Evolutionary conservation across 345 rosid species (phyloP).

Genomic region (Aquilaria sinensis): DNA sequence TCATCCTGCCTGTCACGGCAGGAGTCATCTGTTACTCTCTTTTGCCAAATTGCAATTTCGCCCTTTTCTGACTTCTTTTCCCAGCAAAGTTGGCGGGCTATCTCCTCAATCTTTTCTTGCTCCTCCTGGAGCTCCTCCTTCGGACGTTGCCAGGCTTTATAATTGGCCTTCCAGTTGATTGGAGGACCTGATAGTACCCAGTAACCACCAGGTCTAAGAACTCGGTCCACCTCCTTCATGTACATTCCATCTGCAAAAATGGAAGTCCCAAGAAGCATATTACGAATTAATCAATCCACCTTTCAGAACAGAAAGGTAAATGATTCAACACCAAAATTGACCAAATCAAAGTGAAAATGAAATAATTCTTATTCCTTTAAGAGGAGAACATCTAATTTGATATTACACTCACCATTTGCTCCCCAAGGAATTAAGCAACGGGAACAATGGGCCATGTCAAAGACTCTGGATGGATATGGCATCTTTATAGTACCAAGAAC

Average conservation of each 20-base stretch:
- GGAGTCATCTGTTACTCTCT: constrained; percentile 54
- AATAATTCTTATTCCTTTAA: not conserved
- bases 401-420: constrained; percentile 57
- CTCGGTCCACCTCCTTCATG: constrained; percentile 95
- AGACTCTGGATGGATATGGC: constrained; percentile 91
- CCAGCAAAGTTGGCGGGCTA: constrained; percentile 93
- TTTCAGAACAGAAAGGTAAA: constrained; percentile 2
- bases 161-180: constrained; percentile 82
- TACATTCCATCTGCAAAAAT: constrained; percentile 73
- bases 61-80: constrained; percentile 86
- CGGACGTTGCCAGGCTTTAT: constrained; percentile 95
- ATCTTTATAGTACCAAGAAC: constrained; percentile 90
- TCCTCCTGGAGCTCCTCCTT: constrained; percentile 89
- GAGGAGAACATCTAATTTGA: not conserved
- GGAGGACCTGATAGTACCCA: constrained; percentile 99
- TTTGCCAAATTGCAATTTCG: constrained; percentile 94
- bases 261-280: constrained; percentile 8
- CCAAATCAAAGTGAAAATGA: not conserved
- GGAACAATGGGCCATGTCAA: constrained; percentile 99
- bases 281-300: constrained; percentile 6
- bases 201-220: constrained; percentile 96
- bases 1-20: constrained; percentile 62
- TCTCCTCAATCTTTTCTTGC: constrained; percentile 80
- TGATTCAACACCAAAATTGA: constrained; percentile 2
- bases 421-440: constrained; percentile 99